Conservation (phyloP, 2,329 filamentous ascomycete species). For the Diaporthe nobilis region DNA sequence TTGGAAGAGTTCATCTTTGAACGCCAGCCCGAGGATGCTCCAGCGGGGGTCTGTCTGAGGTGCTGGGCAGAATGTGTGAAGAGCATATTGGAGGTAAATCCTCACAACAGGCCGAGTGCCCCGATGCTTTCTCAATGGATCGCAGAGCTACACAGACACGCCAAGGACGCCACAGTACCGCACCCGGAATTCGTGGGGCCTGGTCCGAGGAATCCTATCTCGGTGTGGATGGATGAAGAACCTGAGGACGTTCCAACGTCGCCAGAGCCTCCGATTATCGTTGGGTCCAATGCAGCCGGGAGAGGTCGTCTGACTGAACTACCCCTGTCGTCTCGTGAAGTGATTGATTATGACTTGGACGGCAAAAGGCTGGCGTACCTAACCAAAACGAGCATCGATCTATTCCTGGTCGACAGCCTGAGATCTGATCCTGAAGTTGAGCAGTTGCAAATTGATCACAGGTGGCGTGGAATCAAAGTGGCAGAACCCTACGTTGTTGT, state of each 20-base stretch:
- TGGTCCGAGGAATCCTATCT: too few species aligned
- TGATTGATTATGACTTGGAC: constrained; percentile 36
- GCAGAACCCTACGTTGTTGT: constrained; percentile 25
- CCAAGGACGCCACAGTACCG: background rate
- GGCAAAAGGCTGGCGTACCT: constrained; percentile 6
- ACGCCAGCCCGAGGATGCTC: background rate
- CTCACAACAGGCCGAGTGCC: constrained; percentile 17
- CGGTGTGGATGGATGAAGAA: too few species aligned
- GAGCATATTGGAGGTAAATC: constrained; percentile 27
- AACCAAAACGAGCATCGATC: constrained; percentile 5
- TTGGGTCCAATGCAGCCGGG: too few species aligned
- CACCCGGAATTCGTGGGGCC: too few species aligned
- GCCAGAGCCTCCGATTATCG: too few species aligned
- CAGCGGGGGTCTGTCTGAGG: constrained; percentile 4
- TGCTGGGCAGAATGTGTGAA: constrained; percentile 36
- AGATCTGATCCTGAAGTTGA: background rate
- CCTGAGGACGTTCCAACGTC: too few species aligned
- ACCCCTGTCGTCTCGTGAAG: background rate
- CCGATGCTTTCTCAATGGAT: constrained; percentile 24
- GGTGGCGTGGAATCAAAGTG: constrained; percentile 32
- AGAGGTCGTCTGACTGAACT: background rate
- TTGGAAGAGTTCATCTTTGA: constrained; percentile 5
- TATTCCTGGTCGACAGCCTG: background rate
- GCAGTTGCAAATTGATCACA: background rate
- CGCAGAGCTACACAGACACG: background rate